A percentile compares a stretch with the other conserved stretches of the same genome.
Evolutionary conservation across 1,284 basidiomycete species (phyloP).

Genomic region (Albatrellus sp.): DNA sequence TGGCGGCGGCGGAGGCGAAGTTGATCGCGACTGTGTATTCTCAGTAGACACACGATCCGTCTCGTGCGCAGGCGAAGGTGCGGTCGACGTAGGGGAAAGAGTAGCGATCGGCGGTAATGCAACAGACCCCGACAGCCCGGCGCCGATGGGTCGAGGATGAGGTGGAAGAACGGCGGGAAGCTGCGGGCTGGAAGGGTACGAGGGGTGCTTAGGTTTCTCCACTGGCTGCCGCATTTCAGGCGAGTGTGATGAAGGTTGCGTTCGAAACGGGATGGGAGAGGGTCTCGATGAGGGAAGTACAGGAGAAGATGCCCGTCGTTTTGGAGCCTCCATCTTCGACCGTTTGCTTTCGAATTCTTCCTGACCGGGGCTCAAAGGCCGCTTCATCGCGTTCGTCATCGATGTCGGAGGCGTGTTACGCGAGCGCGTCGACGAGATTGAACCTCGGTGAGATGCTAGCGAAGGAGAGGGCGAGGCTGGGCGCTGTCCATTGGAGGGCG

Average conservation of each 20-base stretch:
- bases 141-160: constrained; percentile 59
- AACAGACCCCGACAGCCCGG: constrained; percentile 25
- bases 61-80: constrained; percentile 29
- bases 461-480: constrained; percentile 36
- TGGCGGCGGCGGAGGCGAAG: constrained; percentile 24
- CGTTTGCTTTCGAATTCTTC: constrained; percentile 53
- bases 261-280: constrained; percentile 65
- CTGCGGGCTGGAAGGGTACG: constrained; percentile 37
- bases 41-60: constrained; percentile 39
- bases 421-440: constrained; percentile 16
- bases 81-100: constrained; percentile 42
- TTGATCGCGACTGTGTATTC: constrained; percentile 18
- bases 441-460: constrained; percentile 16
- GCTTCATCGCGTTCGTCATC: constrained; percentile 26
- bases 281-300: constrained; percentile 43
- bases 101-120: constrained; percentile 54
- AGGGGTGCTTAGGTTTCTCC: constrained; percentile 23
- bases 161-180: constrained; percentile 50
- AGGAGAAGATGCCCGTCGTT: constrained; percentile 39
- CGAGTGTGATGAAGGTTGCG: constrained; percentile 43
- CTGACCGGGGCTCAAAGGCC: constrained; percentile 50
- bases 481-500: constrained; percentile 24
- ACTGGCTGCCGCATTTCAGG: constrained; percentile 43
- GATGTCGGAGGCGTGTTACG: constrained; percentile 17
- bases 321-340: constrained; percentile 42